Evolutionary conservation across 148 eudicot genomes (phyloP).

Genomic region (Heliosperma pusillum): DNA sequence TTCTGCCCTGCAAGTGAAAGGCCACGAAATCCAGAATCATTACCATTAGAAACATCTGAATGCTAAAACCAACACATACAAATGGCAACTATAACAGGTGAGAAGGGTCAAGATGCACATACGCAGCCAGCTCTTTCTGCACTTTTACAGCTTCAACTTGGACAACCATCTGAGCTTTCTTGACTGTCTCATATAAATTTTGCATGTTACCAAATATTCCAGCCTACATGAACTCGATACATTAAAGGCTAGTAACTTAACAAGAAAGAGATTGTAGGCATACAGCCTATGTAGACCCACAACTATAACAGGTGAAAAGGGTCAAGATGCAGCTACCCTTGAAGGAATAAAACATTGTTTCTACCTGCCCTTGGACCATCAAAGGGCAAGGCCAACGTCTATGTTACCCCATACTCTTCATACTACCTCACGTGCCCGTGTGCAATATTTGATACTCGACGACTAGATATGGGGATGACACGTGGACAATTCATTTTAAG

Average conservation of each 20-base stretch:
- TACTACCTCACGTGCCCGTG: too few relatives aligned
- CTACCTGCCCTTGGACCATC: too few relatives aligned
- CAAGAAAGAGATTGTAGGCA: conserved; percentile 2
- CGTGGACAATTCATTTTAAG: too few relatives aligned
- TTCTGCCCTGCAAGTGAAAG: conserved; percentile 70
- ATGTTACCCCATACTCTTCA: too few relatives aligned
- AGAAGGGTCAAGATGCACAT: conserved; percentile 26
- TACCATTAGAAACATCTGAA: conserved; percentile 8
- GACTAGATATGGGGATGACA: too few relatives aligned
- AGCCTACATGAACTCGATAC: conserved; percentile 46
- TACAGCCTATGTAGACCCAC: neutral
- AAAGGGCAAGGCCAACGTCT: too few relatives aligned
- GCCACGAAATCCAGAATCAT: conserved; percentile 9
- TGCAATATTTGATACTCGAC: too few relatives aligned
- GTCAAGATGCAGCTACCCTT: too few relatives aligned
- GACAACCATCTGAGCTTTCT: conserved; percentile 91
- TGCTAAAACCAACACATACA: neutral
- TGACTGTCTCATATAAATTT: conserved; percentile 87
- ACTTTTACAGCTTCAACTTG: conserved; percentile 90
- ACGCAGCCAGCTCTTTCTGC: conserved; percentile 95
- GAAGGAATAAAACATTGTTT: too few relatives aligned
- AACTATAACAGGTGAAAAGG: neutral
- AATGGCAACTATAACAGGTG: neutral
- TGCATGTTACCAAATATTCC: conserved; percentile 93
- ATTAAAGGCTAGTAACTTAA: too few relatives aligned